A percentile compares a stretch with the other conserved stretches of the same genome.
phyloP scores from a whole-genome alignment of 2,329 filamentous ascomycete species.

The Colletotrichum sp. region DNA sequence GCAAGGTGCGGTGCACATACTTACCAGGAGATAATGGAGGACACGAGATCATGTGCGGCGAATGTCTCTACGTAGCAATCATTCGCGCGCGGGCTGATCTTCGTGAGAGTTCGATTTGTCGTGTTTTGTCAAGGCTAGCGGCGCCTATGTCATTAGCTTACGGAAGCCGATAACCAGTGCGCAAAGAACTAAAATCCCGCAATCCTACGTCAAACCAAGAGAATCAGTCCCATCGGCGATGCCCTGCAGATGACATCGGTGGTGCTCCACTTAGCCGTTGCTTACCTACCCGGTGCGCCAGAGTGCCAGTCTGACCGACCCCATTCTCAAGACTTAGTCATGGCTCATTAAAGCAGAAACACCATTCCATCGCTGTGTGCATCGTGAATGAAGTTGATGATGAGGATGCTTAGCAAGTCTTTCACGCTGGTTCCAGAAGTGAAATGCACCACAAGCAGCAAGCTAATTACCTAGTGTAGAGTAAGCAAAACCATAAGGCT shows the following conservation, averaged over 20 bases:
- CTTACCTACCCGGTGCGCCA: background rate
- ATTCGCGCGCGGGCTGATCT: background rate
- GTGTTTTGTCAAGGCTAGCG: background rate
- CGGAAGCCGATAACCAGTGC: background rate
- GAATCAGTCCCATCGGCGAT: background rate
- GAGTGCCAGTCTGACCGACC: background rate
- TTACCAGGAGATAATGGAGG: background rate
- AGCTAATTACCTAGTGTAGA: background rate
- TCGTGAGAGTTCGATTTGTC: background rate
- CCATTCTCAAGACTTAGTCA: background rate
- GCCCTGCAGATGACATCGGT: background rate
- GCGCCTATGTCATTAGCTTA: background rate
- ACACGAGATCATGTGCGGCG: background rate
- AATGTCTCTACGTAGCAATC: background rate
- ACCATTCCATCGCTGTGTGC: background rate
- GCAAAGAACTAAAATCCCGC: background rate
- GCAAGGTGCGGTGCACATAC: background rate
- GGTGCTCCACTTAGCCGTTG: background rate
- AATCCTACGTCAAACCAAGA: background rate
- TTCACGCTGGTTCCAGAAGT: background rate
- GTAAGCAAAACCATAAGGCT: background rate
- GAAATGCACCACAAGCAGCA: background rate
- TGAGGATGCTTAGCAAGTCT: background rate
- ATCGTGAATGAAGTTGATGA: background rate
- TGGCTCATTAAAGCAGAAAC: background rate